A percentile compares a stretch with the other conserved stretches of the same genome.
phyloP scores from a whole-genome alignment of 495 filamentous ascomycete species.

The Tuber umbilicatum region DNA sequence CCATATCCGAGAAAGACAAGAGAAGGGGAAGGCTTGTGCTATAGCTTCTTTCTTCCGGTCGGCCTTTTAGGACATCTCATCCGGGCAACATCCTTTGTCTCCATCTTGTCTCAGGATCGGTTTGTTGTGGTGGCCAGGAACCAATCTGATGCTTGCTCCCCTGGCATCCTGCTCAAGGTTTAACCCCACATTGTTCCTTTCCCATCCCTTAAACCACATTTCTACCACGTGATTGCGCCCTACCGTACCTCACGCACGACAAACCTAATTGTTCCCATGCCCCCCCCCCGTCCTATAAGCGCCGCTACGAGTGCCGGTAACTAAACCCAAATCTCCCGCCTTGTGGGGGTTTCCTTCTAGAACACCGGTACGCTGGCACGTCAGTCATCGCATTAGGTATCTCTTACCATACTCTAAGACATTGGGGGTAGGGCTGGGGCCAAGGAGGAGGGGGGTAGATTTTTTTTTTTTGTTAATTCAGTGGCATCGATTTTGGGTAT shows the following conservation, averaged over 20 bases:
- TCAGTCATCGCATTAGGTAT: background rate
- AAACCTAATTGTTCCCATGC: background rate
- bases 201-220: background rate
- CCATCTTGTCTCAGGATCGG: background rate
- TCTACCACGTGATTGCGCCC: background rate
- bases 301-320: background rate
- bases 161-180: background rate
- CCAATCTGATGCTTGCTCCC: background rate
- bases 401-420: background rate
- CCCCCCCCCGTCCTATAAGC: background rate
- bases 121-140: background rate
- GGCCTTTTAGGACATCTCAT: background rate
- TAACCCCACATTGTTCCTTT: background rate
- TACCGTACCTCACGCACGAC: background rate
- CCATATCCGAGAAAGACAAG: background rate
- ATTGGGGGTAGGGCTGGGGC: background rate
- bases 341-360: background rate
- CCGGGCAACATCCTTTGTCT: background rate
- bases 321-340: background rate
- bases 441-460: background rate
- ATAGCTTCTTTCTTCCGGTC: background rate
- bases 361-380: background rate
- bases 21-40: background rate
- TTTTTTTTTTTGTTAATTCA: background rate
- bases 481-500: background rate